A percentile compares a stretch with the other conserved stretches of the same genome.
phyloP scores from a whole-genome alignment of 1,284 basidiomycete genomes.

The Pascua sp. region DNA sequence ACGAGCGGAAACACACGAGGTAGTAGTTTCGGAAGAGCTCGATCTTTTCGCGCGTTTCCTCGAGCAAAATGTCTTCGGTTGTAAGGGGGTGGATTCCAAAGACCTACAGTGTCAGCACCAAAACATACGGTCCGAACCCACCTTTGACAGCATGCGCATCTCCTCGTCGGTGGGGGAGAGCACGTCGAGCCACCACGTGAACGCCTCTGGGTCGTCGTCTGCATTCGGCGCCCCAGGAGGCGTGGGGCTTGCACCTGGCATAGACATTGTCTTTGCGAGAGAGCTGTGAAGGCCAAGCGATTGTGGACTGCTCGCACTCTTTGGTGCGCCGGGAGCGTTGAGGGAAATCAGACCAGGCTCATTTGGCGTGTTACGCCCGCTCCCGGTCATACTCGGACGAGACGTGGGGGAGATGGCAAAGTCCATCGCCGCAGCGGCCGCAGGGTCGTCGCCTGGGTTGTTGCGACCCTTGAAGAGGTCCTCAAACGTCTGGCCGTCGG shows the following conservation, averaged over 20 bases:
- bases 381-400: background rate
- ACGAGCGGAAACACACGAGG: constrained; percentile 97
- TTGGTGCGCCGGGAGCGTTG: too few relatives aligned
- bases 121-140: too few relatives aligned
- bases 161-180: constrained; percentile 94
- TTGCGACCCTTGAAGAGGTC: constrained; percentile 66
- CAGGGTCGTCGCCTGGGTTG: background rate
- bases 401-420: background rate
- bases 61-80: constrained; percentile 98
- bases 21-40: constrained; percentile 99
- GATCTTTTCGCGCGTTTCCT: constrained; percentile 99
- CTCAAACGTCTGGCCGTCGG: constrained; percentile 88
- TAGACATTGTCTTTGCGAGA: too few relatives aligned
- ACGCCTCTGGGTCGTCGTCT: constrained; percentile 57
- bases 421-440: background rate
- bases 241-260: background rate
- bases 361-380: constrained; percentile 10
- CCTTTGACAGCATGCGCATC: constrained; percentile 94
- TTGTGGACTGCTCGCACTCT: constrained; percentile 5
- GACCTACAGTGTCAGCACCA: constrained; percentile 36
- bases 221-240: constrained; percentile 7
- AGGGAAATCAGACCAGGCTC: constrained; percentile 13
- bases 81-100: constrained; percentile 97
- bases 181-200: constrained; percentile 98
- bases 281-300: background rate